These are phyloP conservation scores for Nemania abortiva DNA, from an alignment of 2,329 filamentous ascomycete species.

Conservation along the genomic window DNA sequence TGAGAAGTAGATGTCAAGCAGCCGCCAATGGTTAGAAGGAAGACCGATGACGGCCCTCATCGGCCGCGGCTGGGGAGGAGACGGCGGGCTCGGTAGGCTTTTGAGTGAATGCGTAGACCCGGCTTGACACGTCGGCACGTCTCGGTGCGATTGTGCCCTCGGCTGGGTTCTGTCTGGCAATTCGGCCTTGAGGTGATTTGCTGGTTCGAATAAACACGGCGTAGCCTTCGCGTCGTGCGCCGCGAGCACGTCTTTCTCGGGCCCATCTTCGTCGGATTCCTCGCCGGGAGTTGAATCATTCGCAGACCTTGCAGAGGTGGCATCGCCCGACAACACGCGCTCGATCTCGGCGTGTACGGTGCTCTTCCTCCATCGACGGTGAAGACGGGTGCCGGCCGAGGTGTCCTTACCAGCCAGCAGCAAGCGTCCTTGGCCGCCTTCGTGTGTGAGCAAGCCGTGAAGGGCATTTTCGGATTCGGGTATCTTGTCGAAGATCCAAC, in stretches of 20 bases:
- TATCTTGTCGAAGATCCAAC: conserved; percentile 73
- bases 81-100: conserved; percentile 9
- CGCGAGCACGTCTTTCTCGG: conserved; percentile 41
- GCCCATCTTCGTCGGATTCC: conserved; percentile 48
- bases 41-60: conserved; percentile 50
- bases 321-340: conserved; percentile 65
- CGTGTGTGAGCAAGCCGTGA: conserved; percentile 63
- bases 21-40: conserved; percentile 66
- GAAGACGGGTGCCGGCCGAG: conserved; percentile 64
- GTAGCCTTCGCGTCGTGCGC: conserved; percentile 23
- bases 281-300: conserved; percentile 48
- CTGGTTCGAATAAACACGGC: conserved; percentile 2
- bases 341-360: conserved; percentile 73
- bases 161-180: conserved; percentile 10
- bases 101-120: background rate
- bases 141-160: conserved; percentile 8
- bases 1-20: conserved; percentile 79
- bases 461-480: conserved; percentile 70
- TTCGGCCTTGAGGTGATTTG: conserved; percentile 12
- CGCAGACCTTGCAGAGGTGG: conserved; percentile 50
- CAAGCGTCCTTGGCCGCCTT: conserved; percentile 57
- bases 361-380: conserved; percentile 73
- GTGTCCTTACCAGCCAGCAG: conserved; percentile 65
- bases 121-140: conserved; percentile 1
- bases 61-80: background rate